Conservation (phyloP, 768 basidiomycete species). For the Russula earlei region DNA sequence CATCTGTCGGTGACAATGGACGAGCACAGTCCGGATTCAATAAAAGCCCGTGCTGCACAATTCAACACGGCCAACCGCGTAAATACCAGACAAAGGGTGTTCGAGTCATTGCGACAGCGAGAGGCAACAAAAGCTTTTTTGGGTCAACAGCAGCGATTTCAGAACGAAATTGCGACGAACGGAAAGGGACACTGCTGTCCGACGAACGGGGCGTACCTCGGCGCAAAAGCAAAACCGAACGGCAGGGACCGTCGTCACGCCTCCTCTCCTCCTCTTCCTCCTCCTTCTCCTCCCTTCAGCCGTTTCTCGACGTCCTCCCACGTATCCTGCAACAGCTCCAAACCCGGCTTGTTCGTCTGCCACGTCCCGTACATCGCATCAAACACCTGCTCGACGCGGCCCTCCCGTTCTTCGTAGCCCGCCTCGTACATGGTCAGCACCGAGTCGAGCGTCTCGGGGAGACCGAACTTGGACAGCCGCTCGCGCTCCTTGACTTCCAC, state of each 20-base stretch:
- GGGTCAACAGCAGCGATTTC: no score
- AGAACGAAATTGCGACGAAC: no score
- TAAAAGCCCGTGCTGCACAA: no score
- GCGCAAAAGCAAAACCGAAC: no score
- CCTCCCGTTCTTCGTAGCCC: background rate
- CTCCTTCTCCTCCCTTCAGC: slow-evolving; percentile 11
- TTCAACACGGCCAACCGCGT: no score
- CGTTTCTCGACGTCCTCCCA: slow-evolving; percentile 17
- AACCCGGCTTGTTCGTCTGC: slow-evolving; percentile 8
- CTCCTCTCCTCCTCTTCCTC: slow-evolving; percentile 9
- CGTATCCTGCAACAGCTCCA: slow-evolving; percentile 18
- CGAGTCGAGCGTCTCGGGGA: slow-evolving; percentile 11
- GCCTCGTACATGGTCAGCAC: background rate
- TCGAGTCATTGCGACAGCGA: no score
- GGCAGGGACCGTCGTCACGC: background rate
- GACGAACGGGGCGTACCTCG: no score
- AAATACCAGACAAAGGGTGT: no score
- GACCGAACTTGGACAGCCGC: slow-evolving; percentile 8
- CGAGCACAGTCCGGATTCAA: no score
- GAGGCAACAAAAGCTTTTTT: no score
- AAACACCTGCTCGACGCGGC: slow-evolving; percentile 8
- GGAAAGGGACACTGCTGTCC: no score
- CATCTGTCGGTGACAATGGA: no score
- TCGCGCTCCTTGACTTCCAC: slow-evolving; percentile 17
- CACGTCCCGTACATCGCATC: slow-evolving; percentile 20